Base-by-base conservation (phyloP, 441 rosid genomes). In the Syzygium syzygioides region DNA sequence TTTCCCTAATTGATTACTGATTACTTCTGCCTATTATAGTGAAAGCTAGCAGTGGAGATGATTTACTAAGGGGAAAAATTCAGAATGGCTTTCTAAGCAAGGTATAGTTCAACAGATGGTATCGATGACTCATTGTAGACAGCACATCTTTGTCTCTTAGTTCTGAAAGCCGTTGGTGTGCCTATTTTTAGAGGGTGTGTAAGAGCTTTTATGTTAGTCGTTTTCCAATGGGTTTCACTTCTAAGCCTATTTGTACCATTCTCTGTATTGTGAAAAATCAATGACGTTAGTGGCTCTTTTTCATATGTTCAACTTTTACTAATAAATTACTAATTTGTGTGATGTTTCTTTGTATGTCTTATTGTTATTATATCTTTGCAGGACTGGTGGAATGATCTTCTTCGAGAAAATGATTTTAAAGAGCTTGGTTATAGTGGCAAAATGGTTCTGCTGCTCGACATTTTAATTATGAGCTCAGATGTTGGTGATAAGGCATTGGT, bases 381-480 rank as follows among this genome's bases (percentile, higher is more conserved):
- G 99, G 97, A 93, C 92, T 97, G 99, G 99, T 98, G 99, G 99
- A 95, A 95, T 91, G 99, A 97, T 93, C 96, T 98, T 92, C 96
- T 98, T 90, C 93, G 89, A 85, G 95, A 94, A 90, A 94, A 94
- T 91, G 95, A 93, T 91, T 98, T 93, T 90, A 96, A 92, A 92
- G 97, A 95, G 90, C 91, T 93, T 62, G 94, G 93, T 88, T 95
- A 95, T 91, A 96, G 99, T 89, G 99, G 99, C 87, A 98, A 98
- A 95, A 96, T 98, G 99, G 98, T 98, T 89, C 92, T 98, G 94
- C 95, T 97, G 93, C 94, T 97, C 87, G 99, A 98, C 91, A 96
- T 98, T 89, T 91, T 98, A 90, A 94, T 95, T 88, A 93, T 93
- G 95, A 93, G 94, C 92, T 95, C 98, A 71, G 92, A 93, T 87